phyloP scores from a whole-genome alignment of 768 basidiomycete species.

The Leccinum rimulosum region DNA sequence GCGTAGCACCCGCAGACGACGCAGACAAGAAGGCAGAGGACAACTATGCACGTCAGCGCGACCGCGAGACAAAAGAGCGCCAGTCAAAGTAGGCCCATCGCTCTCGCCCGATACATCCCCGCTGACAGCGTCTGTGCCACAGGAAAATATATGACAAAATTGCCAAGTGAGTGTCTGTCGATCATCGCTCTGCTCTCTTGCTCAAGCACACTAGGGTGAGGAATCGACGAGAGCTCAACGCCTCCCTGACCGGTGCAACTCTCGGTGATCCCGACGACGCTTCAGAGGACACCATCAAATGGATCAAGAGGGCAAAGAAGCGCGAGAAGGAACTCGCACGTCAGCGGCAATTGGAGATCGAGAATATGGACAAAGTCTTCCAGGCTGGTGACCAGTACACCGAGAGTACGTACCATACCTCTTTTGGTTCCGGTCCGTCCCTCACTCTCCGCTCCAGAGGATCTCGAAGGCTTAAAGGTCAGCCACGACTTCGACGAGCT shows the following conservation, averaged over 20 bases:
- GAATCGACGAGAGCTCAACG: conserved; percentile 90
- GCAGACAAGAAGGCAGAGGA: conserved; percentile 83
- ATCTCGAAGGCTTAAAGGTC: conserved; percentile 93
- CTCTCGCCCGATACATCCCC: conserved; percentile 12
- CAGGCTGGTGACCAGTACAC: conserved; percentile 70
- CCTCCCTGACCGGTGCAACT: conserved; percentile 88
- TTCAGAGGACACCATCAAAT: conserved; percentile 77
- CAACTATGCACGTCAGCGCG: conserved; percentile 77
- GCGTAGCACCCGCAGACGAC: conserved; percentile 63
- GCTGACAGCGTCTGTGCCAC: conserved; percentile 23
- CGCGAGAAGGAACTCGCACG: conserved; percentile 83
- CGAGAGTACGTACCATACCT: conserved; percentile 60
- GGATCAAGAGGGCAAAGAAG: conserved; percentile 92
- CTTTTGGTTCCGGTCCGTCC: background rate
- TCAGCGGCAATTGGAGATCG: conserved; percentile 79
- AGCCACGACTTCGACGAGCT: conserved; percentile 91
- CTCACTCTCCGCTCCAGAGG: conserved; percentile 48
- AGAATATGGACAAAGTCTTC: conserved; percentile 76
- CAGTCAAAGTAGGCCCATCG: conserved; percentile 66
- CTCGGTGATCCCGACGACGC: conserved; percentile 85
- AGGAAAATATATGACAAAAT: conserved; percentile 75
- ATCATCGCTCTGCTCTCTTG: conserved; percentile 11
- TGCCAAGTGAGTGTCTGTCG: conserved; percentile 78
- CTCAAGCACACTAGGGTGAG: conserved; percentile 70
- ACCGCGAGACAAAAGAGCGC: conserved; percentile 65